These are phyloP conservation scores for Geotrichum fermentans DNA, from an alignment of 1,139 yeast genomes.

Conservation along the genomic window DNA sequence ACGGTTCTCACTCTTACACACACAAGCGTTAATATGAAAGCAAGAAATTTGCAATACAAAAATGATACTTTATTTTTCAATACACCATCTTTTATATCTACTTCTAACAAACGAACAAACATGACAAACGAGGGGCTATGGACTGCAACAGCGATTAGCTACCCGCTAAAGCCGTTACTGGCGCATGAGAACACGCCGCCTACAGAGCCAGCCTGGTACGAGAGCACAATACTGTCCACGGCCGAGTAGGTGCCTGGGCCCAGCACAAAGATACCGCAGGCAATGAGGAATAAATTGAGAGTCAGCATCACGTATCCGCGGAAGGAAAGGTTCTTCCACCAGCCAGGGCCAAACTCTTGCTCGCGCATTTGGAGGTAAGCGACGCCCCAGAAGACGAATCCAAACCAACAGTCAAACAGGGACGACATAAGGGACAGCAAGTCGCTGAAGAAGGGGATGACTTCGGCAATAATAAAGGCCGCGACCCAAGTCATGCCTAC, in stretches of 20 bases:
- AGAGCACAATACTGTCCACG: conserved; percentile 48
- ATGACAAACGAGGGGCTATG: too few species aligned
- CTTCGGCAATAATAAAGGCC: conserved; percentile 57
- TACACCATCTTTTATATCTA: background rate
- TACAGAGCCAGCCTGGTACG: conserved; percentile 46
- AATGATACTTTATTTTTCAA: too few species aligned
- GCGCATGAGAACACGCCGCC: conserved; percentile 52
- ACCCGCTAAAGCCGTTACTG: conserved; percentile 38
- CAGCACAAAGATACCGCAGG: conserved; percentile 48
- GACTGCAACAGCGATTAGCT: too few species aligned
- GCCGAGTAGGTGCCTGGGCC: conserved; percentile 60
- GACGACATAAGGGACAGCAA: conserved; percentile 58
- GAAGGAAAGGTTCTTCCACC: conserved; percentile 31
- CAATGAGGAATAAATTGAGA: conserved; percentile 41
- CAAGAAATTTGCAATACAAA: too few species aligned
- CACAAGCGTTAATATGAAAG: too few species aligned
- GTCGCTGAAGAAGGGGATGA: conserved; percentile 59
- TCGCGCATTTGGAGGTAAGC: conserved; percentile 44
- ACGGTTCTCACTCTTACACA: too few species aligned
- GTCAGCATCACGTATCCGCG: conserved; percentile 33
- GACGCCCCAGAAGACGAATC: conserved; percentile 62
- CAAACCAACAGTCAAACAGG: conserved; percentile 61
- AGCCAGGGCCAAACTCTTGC: conserved; percentile 30
- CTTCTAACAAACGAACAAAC: background rate
- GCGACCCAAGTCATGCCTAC: conserved; percentile 47